Evolutionary conservation across 129 eudicot genomes (phyloP).

Genomic region (Dittrichia graveolens): DNA sequence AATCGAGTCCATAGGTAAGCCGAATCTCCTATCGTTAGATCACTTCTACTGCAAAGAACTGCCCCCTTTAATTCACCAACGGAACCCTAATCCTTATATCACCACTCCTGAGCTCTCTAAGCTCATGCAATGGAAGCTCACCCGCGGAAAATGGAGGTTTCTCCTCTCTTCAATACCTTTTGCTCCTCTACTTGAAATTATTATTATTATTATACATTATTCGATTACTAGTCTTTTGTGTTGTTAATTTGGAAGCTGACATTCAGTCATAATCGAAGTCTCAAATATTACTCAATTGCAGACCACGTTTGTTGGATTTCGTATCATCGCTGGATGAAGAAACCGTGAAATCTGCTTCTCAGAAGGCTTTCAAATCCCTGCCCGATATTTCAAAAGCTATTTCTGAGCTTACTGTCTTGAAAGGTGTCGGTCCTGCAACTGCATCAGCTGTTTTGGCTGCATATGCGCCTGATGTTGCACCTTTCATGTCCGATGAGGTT

Average conservation of each 20-base stretch:
- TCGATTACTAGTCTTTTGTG: not conserved
- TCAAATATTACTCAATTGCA: conserved; percentile 5
- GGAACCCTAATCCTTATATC: conserved; percentile 74
- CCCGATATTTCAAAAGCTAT: conserved; percentile 70
- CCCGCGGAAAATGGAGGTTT: conserved; percentile 82
- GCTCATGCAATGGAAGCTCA: conserved; percentile 91
- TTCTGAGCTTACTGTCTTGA: conserved; percentile 63
- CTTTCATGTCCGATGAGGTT: conserved; percentile 96
- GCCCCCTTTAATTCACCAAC: conserved; percentile 55
- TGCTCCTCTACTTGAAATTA: too few relatives aligned
- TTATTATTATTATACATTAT: too few relatives aligned
- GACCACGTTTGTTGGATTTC: conserved; percentile 71
- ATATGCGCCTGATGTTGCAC: conserved; percentile 75
- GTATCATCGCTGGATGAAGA: conserved; percentile 68
- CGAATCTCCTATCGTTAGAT: conserved; percentile 55
- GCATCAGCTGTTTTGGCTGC: conserved; percentile 94
- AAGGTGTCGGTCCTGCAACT: conserved; percentile 94
- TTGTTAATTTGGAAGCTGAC: not conserved
- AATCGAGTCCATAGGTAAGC: conserved; percentile 53
- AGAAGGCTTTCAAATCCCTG: conserved; percentile 58
- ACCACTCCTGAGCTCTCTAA: conserved; percentile 71
- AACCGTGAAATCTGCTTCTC: conserved; percentile 60
- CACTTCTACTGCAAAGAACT: conserved; percentile 65
- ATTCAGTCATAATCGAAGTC: not conserved
- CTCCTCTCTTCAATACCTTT: not conserved